Evolutionary conservation across 1,284 basidiomycete genomes (phyloP).

Genomic region (Exobasidium rhododendri): DNA sequence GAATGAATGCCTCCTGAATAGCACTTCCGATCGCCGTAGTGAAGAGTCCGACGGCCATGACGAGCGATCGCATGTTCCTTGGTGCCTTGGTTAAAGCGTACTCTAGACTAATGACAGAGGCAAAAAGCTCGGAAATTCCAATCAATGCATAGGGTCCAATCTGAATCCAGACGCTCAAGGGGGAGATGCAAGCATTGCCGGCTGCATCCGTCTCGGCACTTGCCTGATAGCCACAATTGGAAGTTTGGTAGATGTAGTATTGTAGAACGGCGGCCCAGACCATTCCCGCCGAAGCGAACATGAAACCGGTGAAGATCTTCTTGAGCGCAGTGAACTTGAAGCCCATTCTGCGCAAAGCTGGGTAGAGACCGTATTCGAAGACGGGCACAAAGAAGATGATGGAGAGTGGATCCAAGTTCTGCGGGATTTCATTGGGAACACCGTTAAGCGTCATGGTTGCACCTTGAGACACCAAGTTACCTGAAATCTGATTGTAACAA

Average conservation of each 20-base stretch:
- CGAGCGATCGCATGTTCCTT: conserved; percentile 56
- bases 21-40: conserved; percentile 62
- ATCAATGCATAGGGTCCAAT: conserved; percentile 58
- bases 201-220: conserved; percentile 15
- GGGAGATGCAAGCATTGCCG: neutral
- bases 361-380: conserved; percentile 65
- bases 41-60: conserved; percentile 63
- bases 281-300: conserved; percentile 60
- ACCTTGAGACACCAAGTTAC: conserved; percentile 66
- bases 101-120: conserved; percentile 73
- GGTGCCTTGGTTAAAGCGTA: conserved; percentile 75
- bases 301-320: conserved; percentile 72
- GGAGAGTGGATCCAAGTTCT: conserved; percentile 71
- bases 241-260: conserved; percentile 59
- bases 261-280: conserved; percentile 65
- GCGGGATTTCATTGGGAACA: conserved; percentile 72
- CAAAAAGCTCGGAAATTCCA: conserved; percentile 66
- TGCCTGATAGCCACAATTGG: conserved; percentile 59
- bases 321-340: conserved; percentile 63
- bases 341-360: conserved; percentile 65
- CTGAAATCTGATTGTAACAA: conserved; percentile 60
- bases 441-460: conserved; percentile 63
- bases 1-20: conserved; percentile 63
- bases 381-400: conserved; percentile 58
- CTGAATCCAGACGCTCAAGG: conserved; percentile 56